Evolutionary conservation across 2,329 filamentous ascomycete species (phyloP), one percentile per base, ranked within the genome.

Genomic region (Colletotrichum sp.): DNA sequence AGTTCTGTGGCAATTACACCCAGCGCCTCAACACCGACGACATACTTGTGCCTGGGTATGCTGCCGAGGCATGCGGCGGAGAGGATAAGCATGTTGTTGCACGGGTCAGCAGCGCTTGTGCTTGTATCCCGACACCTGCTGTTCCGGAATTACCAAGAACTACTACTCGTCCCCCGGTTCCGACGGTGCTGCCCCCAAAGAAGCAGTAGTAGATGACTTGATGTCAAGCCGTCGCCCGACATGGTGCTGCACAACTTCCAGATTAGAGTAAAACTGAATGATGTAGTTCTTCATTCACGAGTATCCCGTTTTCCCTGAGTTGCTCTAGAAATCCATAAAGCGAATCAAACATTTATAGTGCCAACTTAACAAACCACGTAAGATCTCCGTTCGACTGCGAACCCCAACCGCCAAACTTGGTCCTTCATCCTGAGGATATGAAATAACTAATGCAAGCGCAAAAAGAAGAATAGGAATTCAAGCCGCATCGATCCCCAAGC

Each of bases 141-240:
- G 79, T 80, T 32, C 79, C 79, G 12, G 78, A 80, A 52, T 72
- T 80, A 39, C 79, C 79, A 5, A 78, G 79, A 71, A 80, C 79
- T 21, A 80, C 79, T 36, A 79, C 77, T 21, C 77, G 79, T 34
- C 76, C 77, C 10, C 79, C 79, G 6, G 77, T 79, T 5, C 79
- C 78, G 5, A 80, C 79, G 8, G 79, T 78, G 4, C 75, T 80
- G 64, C 79, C 79, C 5, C 77, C 77, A 12, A 55, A 34, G n/a
- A 52, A 24, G n/a, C 44, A 52, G 44, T 52, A 52, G 44, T 3
- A 52, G n/a, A 21, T 21, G 16, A 52, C n/a, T 52, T 52, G 13
- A 26, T 6, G 55, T 12, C 26, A 26, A 21, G 13, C 8, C 15
- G 10, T 59, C 7, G 8, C 15, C 21, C n/a, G 44, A 13, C 44